Evolutionary conservation across 768 basidiomycete genomes (phyloP), one percentile per base, ranked within the genome.

Genomic region (Amyloporia xantha): DNA sequence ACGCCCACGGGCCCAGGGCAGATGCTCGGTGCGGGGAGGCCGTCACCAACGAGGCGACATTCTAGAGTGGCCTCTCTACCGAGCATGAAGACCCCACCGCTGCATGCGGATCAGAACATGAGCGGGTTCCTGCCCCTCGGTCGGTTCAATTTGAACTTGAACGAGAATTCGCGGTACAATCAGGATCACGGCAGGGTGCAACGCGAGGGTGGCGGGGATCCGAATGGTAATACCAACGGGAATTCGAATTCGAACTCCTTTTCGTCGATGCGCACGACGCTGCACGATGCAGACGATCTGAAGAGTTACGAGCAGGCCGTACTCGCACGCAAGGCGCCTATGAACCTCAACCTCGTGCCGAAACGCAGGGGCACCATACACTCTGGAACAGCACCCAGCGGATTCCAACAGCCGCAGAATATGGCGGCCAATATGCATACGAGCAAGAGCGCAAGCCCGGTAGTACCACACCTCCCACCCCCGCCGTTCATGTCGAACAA

Each of bases 301-400:
- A 69, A 75, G 50, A 77, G 77, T 49, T 90, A 90, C 50, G 83
- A 87, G 59, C 84, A 83, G 36, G 87, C 87, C 3, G 80, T 89
- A 13, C 64, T 86, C 46, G 85, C 86, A 26, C 71, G 84, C 44
- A 81, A 75, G 59, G 71, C 84, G 19, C 76, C 82, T 1, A 73
- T 77, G 49, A 75, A 70, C 49, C 62, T 87, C 35, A 82, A 76
- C 54, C 64, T 86, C 23, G 71, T 73, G 11, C 74, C 77, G 41
- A 71, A 69, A 23, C 54, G 64, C 15, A 57, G 63, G 35, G 57
- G 59, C 3, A 59, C 58, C 12, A 46, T 48, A 26, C 35, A 30
- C 9, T 60, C 63, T 64, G 64, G 56, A 64, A 51, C 54, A 62
- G 59, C 51, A 61, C 26, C 21, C 11, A 35, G 45, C 60, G 50